phyloP scores from a whole-genome alignment of 345 rosid species.

The Lepidium didymum region DNA sequence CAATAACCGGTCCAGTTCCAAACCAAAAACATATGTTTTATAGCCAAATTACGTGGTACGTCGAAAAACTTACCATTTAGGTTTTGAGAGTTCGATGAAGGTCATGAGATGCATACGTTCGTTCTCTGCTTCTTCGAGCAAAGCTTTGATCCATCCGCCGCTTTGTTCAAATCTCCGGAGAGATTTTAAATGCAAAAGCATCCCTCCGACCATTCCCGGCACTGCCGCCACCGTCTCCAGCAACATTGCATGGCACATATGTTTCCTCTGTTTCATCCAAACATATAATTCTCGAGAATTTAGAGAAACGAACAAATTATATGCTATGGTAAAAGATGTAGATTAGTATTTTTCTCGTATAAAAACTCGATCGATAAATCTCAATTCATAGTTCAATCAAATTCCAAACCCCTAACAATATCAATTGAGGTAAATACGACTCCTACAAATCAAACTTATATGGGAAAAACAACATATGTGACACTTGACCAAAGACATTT shows the following conservation, averaged over 20 bases:
- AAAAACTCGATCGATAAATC: no score
- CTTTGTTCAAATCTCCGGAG: slow-evolving; percentile 53
- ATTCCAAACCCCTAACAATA: no score
- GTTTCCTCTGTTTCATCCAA: slow-evolving; percentile 37
- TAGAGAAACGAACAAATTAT: not conserved
- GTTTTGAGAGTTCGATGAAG: slow-evolving; percentile 47
- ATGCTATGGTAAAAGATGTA: no score
- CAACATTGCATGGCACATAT: slow-evolving; percentile 66
- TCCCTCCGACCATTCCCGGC: slow-evolving; percentile 66
- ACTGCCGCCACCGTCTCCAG: slow-evolving; percentile 61
- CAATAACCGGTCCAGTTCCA: not conserved
- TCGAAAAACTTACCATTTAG: slow-evolving; percentile 33
- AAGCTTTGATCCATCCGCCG: slow-evolving; percentile 65
- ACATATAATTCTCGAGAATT: not conserved
- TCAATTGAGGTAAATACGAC: no score
- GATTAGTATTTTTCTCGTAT: no score
- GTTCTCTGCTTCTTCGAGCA: slow-evolving; percentile 59
- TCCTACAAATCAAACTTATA: no score
- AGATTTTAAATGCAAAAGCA: slow-evolving; percentile 57
- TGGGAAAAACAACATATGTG: no score
- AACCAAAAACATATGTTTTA: not conserved
- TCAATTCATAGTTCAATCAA: no score
- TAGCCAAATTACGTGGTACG: not conserved
- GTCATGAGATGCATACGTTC: slow-evolving; percentile 72
- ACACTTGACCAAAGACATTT: no score